Evolutionary conservation across 2,329 filamentous ascomycete genomes (phyloP).

Genomic region (Aspergillus transmontanensis): DNA sequence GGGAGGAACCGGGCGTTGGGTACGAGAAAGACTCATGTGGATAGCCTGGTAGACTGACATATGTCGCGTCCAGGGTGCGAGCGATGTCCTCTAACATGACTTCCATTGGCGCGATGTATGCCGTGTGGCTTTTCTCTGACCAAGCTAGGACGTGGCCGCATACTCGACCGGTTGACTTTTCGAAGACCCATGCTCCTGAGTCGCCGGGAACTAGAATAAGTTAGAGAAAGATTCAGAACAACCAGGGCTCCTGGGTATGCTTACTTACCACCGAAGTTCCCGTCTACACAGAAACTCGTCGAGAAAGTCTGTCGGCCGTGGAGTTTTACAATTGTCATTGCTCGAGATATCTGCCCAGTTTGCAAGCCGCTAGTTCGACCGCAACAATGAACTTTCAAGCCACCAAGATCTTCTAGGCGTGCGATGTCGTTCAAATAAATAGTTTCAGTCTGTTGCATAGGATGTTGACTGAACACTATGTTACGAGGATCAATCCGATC

Average conservation of each 20-base stretch:
- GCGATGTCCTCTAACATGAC: conserved; percentile 83
- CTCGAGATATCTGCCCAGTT: conserved; percentile 73
- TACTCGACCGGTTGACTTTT: conserved; percentile 74
- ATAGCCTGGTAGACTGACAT: conserved; percentile 69
- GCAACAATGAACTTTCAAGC: conserved; percentile 80
- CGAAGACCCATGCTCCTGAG: conserved; percentile 90
- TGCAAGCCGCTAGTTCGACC: conserved; percentile 85
- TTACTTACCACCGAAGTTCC: conserved; percentile 58
- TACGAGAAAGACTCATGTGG: conserved; percentile 32
- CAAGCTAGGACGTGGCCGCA: conserved; percentile 91
- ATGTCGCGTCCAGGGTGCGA: conserved; percentile 69
- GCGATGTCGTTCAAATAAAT: conserved; percentile 60
- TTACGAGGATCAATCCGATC: conserved; percentile 73
- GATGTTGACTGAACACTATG: conserved; percentile 57
- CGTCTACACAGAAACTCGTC: conserved; percentile 66
- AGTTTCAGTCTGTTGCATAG: conserved; percentile 28
- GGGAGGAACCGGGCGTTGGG: conserved; percentile 20
- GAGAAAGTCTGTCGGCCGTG: conserved; percentile 81
- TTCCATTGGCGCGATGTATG: conserved; percentile 96
- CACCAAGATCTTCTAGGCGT: conserved; percentile 63
- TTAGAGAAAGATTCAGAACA: conserved; percentile 7
- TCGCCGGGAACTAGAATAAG: conserved; percentile 71
- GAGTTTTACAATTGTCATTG: conserved; percentile 83
- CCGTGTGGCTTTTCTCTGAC: conserved; percentile 76
- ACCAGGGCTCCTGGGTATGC: conserved; percentile 17